phyloP scores from a whole-genome alignment of 495 filamentous ascomycete species.

The Mycothermus thermophilus region DNA sequence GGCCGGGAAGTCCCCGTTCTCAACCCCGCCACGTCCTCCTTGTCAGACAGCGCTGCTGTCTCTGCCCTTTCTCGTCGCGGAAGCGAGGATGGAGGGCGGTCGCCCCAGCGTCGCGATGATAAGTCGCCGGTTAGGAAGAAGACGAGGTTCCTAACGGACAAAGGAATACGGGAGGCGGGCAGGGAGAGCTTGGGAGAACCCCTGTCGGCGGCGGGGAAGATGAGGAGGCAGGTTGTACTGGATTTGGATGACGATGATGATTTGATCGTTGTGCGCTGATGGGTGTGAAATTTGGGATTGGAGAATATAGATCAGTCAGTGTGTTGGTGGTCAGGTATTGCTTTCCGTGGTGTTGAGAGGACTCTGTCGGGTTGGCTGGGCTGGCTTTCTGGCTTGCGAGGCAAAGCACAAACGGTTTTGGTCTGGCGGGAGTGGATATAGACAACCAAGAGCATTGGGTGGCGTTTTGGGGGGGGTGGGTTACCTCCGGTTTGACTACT shows the following conservation, averaged over 20 bases:
- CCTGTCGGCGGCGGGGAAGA: slow-evolving; percentile 5
- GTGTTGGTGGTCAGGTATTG: too few species aligned
- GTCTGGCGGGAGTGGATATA: too few species aligned
- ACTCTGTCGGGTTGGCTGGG: too few species aligned
- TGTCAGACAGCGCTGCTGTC: background rate
- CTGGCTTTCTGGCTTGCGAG: too few species aligned
- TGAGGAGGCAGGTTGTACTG: slow-evolving; percentile 9
- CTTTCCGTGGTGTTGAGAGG: too few species aligned
- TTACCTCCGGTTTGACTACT: too few species aligned
- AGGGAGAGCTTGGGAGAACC: slow-evolving; percentile 53
- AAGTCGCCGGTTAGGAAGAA: slow-evolving; percentile 52
- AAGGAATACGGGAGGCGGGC: slow-evolving; percentile 63
- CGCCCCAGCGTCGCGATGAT: slow-evolving; percentile 6
- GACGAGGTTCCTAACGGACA: slow-evolving; percentile 66
- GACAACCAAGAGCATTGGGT: too few species aligned
- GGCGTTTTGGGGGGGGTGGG: too few species aligned
- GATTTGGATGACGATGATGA: slow-evolving; percentile 21
- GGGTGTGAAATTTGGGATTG: too few species aligned
- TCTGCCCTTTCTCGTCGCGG: slow-evolving; percentile 1
- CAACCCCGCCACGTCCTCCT: background rate
- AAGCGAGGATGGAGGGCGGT: background rate
- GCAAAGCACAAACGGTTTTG: too few species aligned
- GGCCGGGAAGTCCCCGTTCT: background rate
- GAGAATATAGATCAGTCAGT: too few species aligned
- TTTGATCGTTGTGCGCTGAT: slow-evolving; percentile 19